Conservation (phyloP, 768 basidiomycete species). For the Mycena polygramma region DNA sequence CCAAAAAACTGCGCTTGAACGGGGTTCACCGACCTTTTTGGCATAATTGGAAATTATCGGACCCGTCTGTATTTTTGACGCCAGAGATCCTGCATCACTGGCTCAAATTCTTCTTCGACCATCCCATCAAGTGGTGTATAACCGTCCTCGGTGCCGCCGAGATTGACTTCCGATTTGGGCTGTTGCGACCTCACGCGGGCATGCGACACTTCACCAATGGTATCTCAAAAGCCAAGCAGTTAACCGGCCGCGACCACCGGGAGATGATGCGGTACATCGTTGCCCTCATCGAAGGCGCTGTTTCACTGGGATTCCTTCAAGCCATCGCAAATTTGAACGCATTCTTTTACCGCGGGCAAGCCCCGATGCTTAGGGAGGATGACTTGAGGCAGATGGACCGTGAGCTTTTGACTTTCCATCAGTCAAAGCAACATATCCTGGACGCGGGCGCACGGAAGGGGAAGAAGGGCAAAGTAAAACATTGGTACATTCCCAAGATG, state of each 20-base stretch:
- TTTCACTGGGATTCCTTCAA: background rate
- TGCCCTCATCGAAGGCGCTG: background rate
- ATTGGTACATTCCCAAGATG: background rate
- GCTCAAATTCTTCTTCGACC: background rate
- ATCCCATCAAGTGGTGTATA: background rate
- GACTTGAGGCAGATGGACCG: background rate
- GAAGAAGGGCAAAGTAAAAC: background rate
- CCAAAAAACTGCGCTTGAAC: background rate
- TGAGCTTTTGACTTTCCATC: background rate
- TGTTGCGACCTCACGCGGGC: no score
- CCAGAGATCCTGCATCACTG: slow-evolving; percentile 5
- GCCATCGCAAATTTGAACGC: background rate
- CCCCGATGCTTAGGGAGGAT: background rate
- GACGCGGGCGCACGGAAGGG: background rate
- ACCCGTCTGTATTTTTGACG: background rate
- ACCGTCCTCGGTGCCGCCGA: no score
- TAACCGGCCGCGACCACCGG: no score
- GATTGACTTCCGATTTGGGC: no score
- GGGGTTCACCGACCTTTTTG: slow-evolving; percentile 2
- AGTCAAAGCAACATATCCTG: background rate
- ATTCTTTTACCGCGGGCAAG: background rate
- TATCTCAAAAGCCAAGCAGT: no score
- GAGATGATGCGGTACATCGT: no score
- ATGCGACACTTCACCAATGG: no score
- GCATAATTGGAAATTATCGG: background rate